Evolutionary conservation across 2,329 filamentous ascomycete genomes (phyloP).

Genomic region (Hypoxylon sp.): DNA sequence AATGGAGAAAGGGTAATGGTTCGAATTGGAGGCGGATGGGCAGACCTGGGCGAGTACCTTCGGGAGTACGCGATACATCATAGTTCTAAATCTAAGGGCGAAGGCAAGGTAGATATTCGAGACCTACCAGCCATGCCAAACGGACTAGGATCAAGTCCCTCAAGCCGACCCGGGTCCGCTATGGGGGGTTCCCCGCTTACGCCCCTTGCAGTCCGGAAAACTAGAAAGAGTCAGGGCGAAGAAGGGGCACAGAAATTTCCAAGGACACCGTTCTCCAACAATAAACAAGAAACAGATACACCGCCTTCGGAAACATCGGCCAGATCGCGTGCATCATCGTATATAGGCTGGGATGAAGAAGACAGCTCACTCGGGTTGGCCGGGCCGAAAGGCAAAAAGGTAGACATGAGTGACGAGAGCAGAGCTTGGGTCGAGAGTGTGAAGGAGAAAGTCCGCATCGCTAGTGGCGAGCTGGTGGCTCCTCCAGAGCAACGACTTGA

Average conservation of each 20-base stretch:
- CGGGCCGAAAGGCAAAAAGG: slow-evolving; percentile 75
- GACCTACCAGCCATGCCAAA: slow-evolving; percentile 61
- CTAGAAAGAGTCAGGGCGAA: slow-evolving; percentile 63
- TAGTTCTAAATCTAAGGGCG: slow-evolving; percentile 74
- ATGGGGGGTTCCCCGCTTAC: slow-evolving; percentile 59
- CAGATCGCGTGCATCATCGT: slow-evolving; percentile 67
- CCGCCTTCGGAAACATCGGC: slow-evolving; percentile 63
- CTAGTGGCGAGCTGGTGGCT: slow-evolving; percentile 70
- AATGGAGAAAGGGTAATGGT: slow-evolving; percentile 96
- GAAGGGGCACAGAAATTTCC: slow-evolving; percentile 56
- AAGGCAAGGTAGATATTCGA: slow-evolving; percentile 72
- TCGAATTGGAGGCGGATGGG: slow-evolving; percentile 97
- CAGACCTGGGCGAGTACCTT: slow-evolving; percentile 93
- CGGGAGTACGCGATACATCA: slow-evolving; percentile 95
- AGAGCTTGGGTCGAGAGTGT: slow-evolving; percentile 86
- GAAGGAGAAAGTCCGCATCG: slow-evolving; percentile 82
- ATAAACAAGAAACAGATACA: slow-evolving; percentile 56
- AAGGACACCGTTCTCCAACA: slow-evolving; percentile 61
- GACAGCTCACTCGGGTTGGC: slow-evolving; percentile 77
- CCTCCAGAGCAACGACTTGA: slow-evolving; percentile 52
- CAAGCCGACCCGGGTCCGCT: slow-evolving; percentile 60
- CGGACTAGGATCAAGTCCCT: slow-evolving; percentile 59
- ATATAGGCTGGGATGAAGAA: slow-evolving; percentile 71
- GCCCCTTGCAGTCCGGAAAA: slow-evolving; percentile 70
- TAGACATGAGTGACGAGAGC: slow-evolving; percentile 79